phyloP scores from a whole-genome alignment of 2,329 filamentous ascomycete species.

The Aureobasidium namibiae region DNA sequence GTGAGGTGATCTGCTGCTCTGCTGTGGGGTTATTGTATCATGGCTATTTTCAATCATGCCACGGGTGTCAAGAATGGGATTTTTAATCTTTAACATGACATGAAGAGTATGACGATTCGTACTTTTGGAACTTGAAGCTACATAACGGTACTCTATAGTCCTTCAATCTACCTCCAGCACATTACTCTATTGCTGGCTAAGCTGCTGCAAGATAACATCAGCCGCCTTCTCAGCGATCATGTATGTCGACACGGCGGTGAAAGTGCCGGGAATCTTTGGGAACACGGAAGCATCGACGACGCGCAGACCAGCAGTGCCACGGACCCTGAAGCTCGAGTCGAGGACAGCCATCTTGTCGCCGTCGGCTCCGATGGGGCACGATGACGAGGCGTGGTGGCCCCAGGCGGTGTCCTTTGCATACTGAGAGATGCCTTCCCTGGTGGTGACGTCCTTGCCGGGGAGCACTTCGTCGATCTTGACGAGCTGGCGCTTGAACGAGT shows the following conservation, averaged over 20 bases:
- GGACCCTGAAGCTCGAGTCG: conserved; percentile 49
- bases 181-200: background rate
- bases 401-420: conserved; percentile 44
- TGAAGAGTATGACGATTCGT: too few relatives aligned
- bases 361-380: conserved; percentile 47
- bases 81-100: too few relatives aligned
- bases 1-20: too few relatives aligned
- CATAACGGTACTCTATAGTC: too few relatives aligned
- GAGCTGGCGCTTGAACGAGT: conserved; percentile 24
- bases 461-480: conserved; percentile 36
- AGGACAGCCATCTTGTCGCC: conserved; percentile 48
- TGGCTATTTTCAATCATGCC: too few relatives aligned
- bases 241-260: conserved; percentile 44
- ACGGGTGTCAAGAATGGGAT: too few relatives aligned
- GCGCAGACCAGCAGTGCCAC: conserved; percentile 46
- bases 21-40: too few relatives aligned
- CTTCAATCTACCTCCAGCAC: background rate
- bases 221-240: conserved; percentile 56
- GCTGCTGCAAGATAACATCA: conserved; percentile 39
- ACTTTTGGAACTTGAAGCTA: too few relatives aligned
- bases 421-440: conserved; percentile 37
- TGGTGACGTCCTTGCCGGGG: conserved; percentile 28
- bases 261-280: conserved; percentile 48
- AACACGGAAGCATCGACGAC: conserved; percentile 57
- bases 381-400: conserved; percentile 51